Conservation (phyloP, 1,139 yeast species). For the Taiozyma sp. region DNA sequence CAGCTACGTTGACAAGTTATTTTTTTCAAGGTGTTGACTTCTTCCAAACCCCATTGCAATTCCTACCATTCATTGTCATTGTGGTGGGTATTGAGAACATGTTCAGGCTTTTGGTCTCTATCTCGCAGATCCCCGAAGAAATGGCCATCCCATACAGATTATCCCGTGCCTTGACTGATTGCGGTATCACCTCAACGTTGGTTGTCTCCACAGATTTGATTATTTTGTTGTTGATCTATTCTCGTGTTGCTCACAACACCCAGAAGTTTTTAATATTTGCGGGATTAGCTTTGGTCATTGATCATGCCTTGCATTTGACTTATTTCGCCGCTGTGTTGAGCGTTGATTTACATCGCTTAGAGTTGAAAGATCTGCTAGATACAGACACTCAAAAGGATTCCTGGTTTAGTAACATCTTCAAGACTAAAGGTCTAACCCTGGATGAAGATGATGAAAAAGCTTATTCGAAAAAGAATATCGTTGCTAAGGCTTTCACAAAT, state of each 20-base stretch:
- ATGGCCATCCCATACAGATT: constrained; percentile 33
- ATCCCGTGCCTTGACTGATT: constrained; percentile 30
- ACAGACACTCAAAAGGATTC: constrained; percentile 6
- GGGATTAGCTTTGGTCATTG: constrained; percentile 43
- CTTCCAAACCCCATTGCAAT: constrained; percentile 33
- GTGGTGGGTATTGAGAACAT: constrained; percentile 41
- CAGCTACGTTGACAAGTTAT: constrained; percentile 47
- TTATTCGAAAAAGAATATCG: not conserved
- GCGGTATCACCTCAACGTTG: constrained; percentile 32
- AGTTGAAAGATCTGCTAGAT: constrained; percentile 49
- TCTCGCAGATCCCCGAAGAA: constrained; percentile 40
- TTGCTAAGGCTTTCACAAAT: not conserved
- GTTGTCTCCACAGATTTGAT: constrained; percentile 26
- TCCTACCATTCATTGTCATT: constrained; percentile 36
- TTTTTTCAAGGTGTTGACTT: constrained; percentile 29
- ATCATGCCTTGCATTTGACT: constrained; percentile 56
- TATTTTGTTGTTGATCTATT: constrained; percentile 23
- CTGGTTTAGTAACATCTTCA: constrained; percentile 3
- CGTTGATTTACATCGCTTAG: constrained; percentile 62
- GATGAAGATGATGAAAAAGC: not conserved
- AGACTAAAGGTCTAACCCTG: not conserved
- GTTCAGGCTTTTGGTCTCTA: constrained; percentile 37
- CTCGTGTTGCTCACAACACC: constrained; percentile 29
- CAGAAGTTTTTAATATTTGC: constrained; percentile 38
- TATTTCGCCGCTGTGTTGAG: constrained; percentile 61